Evolutionary conservation across 306 rosid species (phyloP), one percentile per base, ranked within the genome.

Genomic region (Casuarina glauca): DNA sequence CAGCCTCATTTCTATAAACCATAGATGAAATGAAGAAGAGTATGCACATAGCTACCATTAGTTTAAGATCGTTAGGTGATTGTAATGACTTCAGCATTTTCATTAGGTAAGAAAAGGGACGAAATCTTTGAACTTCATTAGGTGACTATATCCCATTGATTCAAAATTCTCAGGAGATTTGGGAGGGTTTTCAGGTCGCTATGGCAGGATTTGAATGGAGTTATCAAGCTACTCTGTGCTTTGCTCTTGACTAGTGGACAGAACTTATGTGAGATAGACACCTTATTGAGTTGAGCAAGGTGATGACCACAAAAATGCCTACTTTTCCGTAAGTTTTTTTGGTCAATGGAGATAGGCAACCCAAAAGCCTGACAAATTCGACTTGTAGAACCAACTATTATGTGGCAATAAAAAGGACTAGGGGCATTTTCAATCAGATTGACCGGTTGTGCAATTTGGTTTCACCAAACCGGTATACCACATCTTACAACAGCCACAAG

Each of bases 371-470:
- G 51, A 46, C 4, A 5, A 3, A 52, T 52, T 52, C n/a, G 16
- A 52, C 2, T 13, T 3, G 57, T 52, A 17, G 57, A 17, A 52
- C 19, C 19, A 17, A 52, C 57, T 52, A 16, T 52, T 52, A 52
- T 52, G 7, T 52, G 20, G 15, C 57, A 52, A 52, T 16, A 52
- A 52, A 52, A 52, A 52, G 20, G 6, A 52, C n/a, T 16, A 52
- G 54, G 15, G 54, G 17, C 3, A 50, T 50, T 50, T 50, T 15
- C 17, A 46, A 46, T 7, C 7, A 46, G 10, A 46, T 46, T 46
- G 53, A 53, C 43, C 35, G 72, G 42, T 63, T 50, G 75, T 60
- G 80, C 72, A 80, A 66, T 70, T 58, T 68, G 60, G 58, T 45
- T 69, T 69, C 11, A 44, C 2, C 46, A 78, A 76, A 67, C 17